A percentile compares a stretch with the other conserved stretches of the same genome.
These are phyloP conservation scores for Misopates orontium DNA, from an alignment of 257 asterid genomes.

Conservation along the genomic window DNA sequence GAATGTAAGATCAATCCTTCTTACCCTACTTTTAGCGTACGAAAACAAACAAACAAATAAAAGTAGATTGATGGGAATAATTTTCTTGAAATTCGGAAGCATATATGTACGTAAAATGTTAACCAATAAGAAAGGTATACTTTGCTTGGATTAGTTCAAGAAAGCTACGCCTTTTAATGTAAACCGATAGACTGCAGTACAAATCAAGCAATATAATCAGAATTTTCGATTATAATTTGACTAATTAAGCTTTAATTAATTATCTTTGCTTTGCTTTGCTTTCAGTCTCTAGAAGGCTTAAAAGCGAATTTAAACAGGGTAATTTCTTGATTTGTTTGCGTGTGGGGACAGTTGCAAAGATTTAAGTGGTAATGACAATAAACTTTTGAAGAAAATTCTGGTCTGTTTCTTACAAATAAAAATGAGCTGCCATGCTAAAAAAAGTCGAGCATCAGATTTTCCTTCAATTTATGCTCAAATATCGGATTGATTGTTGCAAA, in stretches of 20 bases:
- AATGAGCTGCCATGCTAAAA: background rate
- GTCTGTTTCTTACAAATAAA: constrained; percentile 16
- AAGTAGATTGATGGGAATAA: no score
- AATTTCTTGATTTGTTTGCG: constrained; percentile 27
- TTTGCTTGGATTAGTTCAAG: constrained; percentile 3
- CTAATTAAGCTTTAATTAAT: constrained; percentile 15
- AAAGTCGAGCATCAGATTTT: background rate
- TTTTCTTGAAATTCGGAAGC: no score
- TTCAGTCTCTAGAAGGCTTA: background rate
- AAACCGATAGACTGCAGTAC: constrained; percentile 14
- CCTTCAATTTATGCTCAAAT: background rate
- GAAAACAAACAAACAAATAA: no score
- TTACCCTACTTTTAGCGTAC: no score
- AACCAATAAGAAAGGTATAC: no score
- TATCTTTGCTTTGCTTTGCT: constrained; percentile 9
- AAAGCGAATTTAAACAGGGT: background rate
- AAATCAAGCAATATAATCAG: background rate
- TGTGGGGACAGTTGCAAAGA: constrained; percentile 40
- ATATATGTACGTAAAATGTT: no score
- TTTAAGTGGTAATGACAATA: constrained; percentile 18
- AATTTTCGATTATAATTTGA: constrained; percentile 16
- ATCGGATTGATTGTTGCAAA: background rate
- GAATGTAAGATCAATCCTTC: no score
- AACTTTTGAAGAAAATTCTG: background rate
- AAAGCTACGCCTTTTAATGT: constrained; percentile 23